A percentile compares a stretch with the other conserved stretches of the same genome.
These are phyloP conservation scores for Talaromyces proteolyticus DNA, from an alignment of 495 filamentous ascomycete genomes.

Conservation along the genomic window DNA sequence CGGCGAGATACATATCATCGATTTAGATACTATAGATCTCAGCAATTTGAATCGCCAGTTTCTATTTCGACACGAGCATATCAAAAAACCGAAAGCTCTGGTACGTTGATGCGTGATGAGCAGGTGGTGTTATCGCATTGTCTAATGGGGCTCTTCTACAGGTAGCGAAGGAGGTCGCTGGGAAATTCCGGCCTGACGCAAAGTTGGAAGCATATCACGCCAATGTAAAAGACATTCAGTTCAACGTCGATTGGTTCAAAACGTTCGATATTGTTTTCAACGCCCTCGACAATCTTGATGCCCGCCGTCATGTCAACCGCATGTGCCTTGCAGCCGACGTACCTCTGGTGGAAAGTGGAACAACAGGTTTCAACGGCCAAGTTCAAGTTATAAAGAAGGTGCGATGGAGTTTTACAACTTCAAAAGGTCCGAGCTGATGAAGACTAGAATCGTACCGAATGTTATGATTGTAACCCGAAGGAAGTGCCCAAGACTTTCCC, in stretches of 20 bases:
- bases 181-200: conserved; percentile 83
- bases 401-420: too few relatives aligned
- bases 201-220: conserved; percentile 88
- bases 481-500: conserved; percentile 86
- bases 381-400: conserved; percentile 93
- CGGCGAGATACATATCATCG: conserved; percentile 90
- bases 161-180: conserved; percentile 92
- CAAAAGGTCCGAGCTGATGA: conserved; percentile 12
- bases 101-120: conserved; percentile 42
- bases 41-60: conserved; percentile 99
- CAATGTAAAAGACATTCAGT: conserved; percentile 91
- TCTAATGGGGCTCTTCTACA: conserved; percentile 22
- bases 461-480: conserved; percentile 91
- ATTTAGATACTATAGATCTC: conserved; percentile 96
- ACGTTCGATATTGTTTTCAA: conserved; percentile 88
- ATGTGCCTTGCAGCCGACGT: conserved; percentile 94
- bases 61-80: conserved; percentile 93
- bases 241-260: conserved; percentile 86
- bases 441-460: conserved; percentile 74
- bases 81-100: conserved; percentile 94
- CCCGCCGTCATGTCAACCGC: conserved; percentile 89
- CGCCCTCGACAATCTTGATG: conserved; percentile 93
- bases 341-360: conserved; percentile 92
- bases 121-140: neutral
- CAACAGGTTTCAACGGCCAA: conserved; percentile 96